phyloP scores from a whole-genome alignment of 2,329 filamentous ascomycete genomes.

The Xylariaceae sp. region DNA sequence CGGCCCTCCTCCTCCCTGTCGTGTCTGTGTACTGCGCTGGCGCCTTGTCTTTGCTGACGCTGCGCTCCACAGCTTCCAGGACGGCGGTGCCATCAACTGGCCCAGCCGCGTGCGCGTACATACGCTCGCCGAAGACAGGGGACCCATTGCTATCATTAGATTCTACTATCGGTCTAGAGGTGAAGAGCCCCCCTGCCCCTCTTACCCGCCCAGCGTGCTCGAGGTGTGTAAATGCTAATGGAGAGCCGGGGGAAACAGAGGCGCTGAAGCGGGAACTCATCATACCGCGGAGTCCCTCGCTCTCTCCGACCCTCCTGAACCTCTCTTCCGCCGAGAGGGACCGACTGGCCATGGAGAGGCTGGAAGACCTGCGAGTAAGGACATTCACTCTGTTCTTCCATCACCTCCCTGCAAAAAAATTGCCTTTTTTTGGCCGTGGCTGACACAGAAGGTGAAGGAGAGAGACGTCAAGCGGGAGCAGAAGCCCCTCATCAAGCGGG shows the following conservation, averaged over 20 bases:
- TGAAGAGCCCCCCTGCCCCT: too few relatives aligned
- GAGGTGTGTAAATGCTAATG: too few relatives aligned
- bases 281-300: conserved; percentile 20
- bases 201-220: too few relatives aligned
- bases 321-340: conserved; percentile 19
- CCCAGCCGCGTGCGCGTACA: neutral
- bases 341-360: conserved; percentile 23
- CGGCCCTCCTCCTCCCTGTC: too few relatives aligned
- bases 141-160: conserved; percentile 19
- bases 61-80: too few relatives aligned
- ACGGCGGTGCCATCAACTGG: too few relatives aligned
- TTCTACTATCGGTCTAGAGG: conserved; percentile 28
- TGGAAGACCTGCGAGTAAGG: conserved; percentile 21
- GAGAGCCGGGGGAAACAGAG: too few relatives aligned
- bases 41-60: too few relatives aligned
- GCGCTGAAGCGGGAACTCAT: conserved; percentile 25
- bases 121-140: conserved; percentile 9
- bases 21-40: conserved; percentile 1
- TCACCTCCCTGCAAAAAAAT: conserved; percentile 2
- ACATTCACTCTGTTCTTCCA: neutral
- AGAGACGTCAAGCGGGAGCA: conserved; percentile 11
- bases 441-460: too few relatives aligned
- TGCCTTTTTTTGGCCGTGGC: too few relatives aligned
- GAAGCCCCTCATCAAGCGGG: conserved; percentile 18
- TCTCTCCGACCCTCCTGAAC: conserved; percentile 9